Percentiles rank a stretch among this genome's conserved stretches.
Conservation (phyloP, 2,329 filamentous ascomycete genomes). For the Pseudopithomyces maydicus region DNA sequence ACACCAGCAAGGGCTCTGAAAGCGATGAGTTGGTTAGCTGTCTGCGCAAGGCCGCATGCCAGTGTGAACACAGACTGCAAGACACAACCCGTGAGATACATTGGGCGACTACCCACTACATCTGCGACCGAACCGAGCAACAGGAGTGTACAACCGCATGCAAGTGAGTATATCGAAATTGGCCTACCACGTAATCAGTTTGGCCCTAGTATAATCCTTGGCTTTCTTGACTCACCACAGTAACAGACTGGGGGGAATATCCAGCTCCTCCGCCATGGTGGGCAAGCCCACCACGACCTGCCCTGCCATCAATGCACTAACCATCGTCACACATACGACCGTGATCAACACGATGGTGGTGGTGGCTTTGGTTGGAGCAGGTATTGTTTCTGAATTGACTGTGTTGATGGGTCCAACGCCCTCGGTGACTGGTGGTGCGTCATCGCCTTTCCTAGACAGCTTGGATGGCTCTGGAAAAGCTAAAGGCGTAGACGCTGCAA, state of each 20-base stretch:
- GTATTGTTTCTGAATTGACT: slow-evolving; percentile 18
- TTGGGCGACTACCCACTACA: slow-evolving; percentile 53
- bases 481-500: slow-evolving; percentile 15
- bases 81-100: slow-evolving; percentile 54
- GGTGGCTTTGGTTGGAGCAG: slow-evolving; percentile 26
- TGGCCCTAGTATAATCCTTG: background rate
- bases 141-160: slow-evolving; percentile 56
- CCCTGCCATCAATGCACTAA: slow-evolving; percentile 39
- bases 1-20: slow-evolving; percentile 55
- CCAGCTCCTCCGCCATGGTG: slow-evolving; percentile 45
- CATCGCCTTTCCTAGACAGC: slow-evolving; percentile 18
- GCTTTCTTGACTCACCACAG: slow-evolving; percentile 27
- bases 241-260: slow-evolving; percentile 29
- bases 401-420: slow-evolving; percentile 21
- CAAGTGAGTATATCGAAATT: slow-evolving; percentile 47
- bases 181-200: slow-evolving; percentile 31
- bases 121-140: slow-evolving; percentile 58
- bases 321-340: slow-evolving; percentile 33
- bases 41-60: slow-evolving; percentile 48
- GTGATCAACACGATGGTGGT: slow-evolving; percentile 33
- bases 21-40: slow-evolving; percentile 50
- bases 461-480: slow-evolving; percentile 13
- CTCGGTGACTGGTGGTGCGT: slow-evolving; percentile 10
- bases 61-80: slow-evolving; percentile 53
- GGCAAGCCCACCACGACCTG: slow-evolving; percentile 50